Evolutionary conservation across 768 basidiomycete genomes (phyloP), one percentile per base, ranked within the genome.

Genomic region (Amanita pseudoporphyria): DNA sequence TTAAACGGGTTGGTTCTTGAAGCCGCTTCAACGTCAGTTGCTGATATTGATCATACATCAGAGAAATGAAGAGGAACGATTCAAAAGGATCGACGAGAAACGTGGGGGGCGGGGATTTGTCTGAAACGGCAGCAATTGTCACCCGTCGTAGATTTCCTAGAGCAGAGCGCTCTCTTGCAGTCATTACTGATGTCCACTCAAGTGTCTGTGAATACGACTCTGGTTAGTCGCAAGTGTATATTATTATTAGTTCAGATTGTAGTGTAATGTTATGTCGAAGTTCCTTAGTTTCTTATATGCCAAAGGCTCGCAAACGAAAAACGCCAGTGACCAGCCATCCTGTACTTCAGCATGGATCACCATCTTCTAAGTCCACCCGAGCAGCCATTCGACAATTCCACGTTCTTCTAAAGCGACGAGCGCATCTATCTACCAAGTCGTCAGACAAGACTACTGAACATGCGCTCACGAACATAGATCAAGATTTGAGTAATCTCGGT

Each of bases 31-130:
- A 45, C 48, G 32, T n/a, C 49, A 31, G 39, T 28, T 39, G 19
- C 39, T 32, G 28, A 41, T 37, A 39, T 43, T 32, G 48, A 28
- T 51, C 32, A 39, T 33, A 13, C 32, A 28, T 45, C 69, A 90
- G 87, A 77, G 89, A 57, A 70, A 81, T 62, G 83, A 92, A 65
- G 72, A 77, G 50, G 84, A 86, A 57, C 82, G 91, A 31, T 94
- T 95, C 75, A 82, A 78, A 72, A 85, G 75, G 68, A 94, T 95
- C 54, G 90, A 94, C 56, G 78, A 79, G 49, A 95, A 94, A 68
- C 83, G 87, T 55, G 90, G 88, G 54, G 88, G 89, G 44, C 70
- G 73, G 54, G 87, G 88, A 54, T 95, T 95, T 58, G 90, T 93
- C 53, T 94, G 67, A 77, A 36, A 52, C 32, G 24, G 26, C 12